Evolutionary conservation across 305 asterid species (phyloP).

Genomic region (Vinca major): DNA sequence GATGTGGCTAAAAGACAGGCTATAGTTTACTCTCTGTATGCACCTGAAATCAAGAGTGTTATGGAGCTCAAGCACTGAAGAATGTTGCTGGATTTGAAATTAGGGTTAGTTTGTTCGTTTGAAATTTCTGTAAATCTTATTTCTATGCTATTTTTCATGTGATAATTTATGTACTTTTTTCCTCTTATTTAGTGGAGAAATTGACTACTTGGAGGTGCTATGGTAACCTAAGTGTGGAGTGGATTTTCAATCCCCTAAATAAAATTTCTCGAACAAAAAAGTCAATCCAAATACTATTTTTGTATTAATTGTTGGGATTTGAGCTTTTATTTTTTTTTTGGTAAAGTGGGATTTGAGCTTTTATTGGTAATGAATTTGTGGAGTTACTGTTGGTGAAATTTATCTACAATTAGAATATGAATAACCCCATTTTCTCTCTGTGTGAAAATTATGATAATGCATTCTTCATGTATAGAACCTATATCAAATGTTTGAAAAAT

Average conservation of each 20-base stretch:
- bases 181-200: background rate
- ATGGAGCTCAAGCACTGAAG: slow-evolving; percentile 36
- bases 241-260: background rate
- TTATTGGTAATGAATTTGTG: too few species aligned
- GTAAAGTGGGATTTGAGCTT: too few species aligned
- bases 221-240: background rate
- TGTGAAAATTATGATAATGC: too few species aligned
- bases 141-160: background rate
- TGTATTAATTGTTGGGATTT: background rate
- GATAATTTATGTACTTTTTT: too few species aligned
- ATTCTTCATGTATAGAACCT: too few species aligned
- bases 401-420: too few species aligned
- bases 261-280: too few species aligned
- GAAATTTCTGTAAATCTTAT: background rate
- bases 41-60: slow-evolving; percentile 53
- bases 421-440: too few species aligned
- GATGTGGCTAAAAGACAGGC: slow-evolving; percentile 68
- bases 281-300: background rate
- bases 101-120: slow-evolving; percentile 2
- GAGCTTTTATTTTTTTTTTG: too few species aligned
- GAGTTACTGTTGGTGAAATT: too few species aligned
- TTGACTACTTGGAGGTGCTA: background rate
- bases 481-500: too few species aligned
- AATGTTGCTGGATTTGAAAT: too few species aligned
- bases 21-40: slow-evolving; percentile 53